Percentiles rank a stretch among this genome's conserved stretches.
Conservation (phyloP, 1,284 basidiomycete genomes). For the Heterobasidion occidentale region DNA sequence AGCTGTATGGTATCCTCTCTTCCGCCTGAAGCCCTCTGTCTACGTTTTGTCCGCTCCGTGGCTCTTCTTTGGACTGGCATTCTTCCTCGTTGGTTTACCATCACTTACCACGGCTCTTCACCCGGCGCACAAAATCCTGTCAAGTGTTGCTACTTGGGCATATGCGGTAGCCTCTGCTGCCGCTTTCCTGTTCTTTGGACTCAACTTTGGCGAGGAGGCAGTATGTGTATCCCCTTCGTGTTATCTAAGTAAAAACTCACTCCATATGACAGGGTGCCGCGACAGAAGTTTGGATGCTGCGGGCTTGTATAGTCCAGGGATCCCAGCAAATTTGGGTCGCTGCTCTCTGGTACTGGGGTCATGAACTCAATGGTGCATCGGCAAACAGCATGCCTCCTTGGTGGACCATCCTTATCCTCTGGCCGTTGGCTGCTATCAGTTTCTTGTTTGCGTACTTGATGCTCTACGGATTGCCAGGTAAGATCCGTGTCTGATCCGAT, state of each 20-base stretch:
- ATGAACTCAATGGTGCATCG: conserved; percentile 54
- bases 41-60: conserved; percentile 83
- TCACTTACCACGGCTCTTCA: conserved; percentile 62
- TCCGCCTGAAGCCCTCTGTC: conserved; percentile 81
- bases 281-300: conserved; percentile 85
- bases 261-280: conserved; percentile 59
- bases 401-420: conserved; percentile 80
- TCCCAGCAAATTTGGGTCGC: conserved; percentile 92
- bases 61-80: conserved; percentile 84
- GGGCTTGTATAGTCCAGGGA: conserved; percentile 87
- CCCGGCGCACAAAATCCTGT: conserved; percentile 54
- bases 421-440: conserved; percentile 73
- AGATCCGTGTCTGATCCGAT: conserved; percentile 14
- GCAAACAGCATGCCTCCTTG: conserved; percentile 55
- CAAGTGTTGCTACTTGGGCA: conserved; percentile 79
- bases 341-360: conserved; percentile 92
- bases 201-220: conserved; percentile 95
- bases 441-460: conserved; percentile 76
- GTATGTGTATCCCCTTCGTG: conserved; percentile 31
- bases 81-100: conserved; percentile 85
- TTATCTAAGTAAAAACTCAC: background rate
- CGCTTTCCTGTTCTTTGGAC: conserved; percentile 86
- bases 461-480: conserved; percentile 79
- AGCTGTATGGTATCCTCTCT: conserved; percentile 84
- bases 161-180: conserved; percentile 88